phyloP scores from a whole-genome alignment of 768 basidiomycete species.

The Mycena vulgaris region DNA sequence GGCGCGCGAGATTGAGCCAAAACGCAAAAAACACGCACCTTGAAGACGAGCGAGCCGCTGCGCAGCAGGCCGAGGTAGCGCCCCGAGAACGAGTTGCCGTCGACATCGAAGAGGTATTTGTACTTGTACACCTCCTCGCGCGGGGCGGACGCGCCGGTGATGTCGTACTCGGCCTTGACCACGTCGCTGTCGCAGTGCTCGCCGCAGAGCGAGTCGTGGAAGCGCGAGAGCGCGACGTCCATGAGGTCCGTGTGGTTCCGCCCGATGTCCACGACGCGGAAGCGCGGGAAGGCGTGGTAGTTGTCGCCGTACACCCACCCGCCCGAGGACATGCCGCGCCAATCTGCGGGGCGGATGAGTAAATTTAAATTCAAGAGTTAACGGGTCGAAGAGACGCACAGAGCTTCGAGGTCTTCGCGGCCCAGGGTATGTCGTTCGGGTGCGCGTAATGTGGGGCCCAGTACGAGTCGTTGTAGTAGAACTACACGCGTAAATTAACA shows the following conservation, averaged over 20 bases:
- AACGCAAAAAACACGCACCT: constrained; percentile 4
- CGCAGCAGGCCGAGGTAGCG: constrained; percentile 28
- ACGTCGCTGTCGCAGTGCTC: constrained; percentile 25
- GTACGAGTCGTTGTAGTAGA: constrained; percentile 34
- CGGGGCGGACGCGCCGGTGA: constrained; percentile 12
- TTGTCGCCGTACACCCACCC: constrained; percentile 28
- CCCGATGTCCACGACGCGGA: constrained; percentile 32
- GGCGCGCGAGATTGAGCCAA: neutral
- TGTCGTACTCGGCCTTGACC: constrained; percentile 28
- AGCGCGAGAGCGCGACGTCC: constrained; percentile 26
- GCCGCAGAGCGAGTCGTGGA: constrained; percentile 34
- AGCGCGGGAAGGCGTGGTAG: constrained; percentile 35
- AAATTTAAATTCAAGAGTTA: too few species aligned
- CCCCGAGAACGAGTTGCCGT: constrained; percentile 37
- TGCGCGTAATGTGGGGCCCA: constrained; percentile 31
- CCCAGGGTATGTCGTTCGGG: constrained; percentile 33
- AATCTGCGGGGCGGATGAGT: constrained; percentile 1
- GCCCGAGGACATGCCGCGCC: constrained; percentile 34
- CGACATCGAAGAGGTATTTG: constrained; percentile 36
- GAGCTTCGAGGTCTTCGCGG: constrained; percentile 11
- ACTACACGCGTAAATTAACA: constrained; percentile 3
- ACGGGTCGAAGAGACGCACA: neutral
- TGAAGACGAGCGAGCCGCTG: constrained; percentile 36
- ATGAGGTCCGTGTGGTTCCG: constrained; percentile 30
- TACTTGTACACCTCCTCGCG: constrained; percentile 37